Base-by-base conservation (phyloP, 2,329 filamentous ascomycete genomes). In the Westerdykella ornata region DNA sequence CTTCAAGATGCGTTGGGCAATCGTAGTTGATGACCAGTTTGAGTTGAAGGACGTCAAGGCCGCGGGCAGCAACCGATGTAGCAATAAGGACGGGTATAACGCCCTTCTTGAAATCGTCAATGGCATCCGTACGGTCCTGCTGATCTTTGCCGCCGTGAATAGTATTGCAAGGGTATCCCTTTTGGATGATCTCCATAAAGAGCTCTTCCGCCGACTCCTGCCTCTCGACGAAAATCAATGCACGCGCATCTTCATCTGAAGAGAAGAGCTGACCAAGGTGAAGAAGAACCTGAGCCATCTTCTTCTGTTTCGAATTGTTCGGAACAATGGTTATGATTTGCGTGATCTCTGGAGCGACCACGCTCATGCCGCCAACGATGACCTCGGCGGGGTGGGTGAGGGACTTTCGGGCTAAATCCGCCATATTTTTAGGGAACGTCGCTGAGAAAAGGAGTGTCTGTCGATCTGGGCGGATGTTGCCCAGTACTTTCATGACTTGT, bases 1-100 rank as follows among this genome's bases (percentile, higher is more conserved):
- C 92, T 68, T 98, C 92, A 47, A 95, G 68, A 68, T 97, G 89
- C 57, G 94, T 94, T 1, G 89, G 90, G 1, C 84, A 86, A 60
- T 96, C 89, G 62, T 88, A 96, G 68, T 97, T 97, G 68, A 98
- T 82, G 7, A 98, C 92, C 22, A 97, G 76, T 66, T 94, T 96
- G 26, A 98, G 75, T 63, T 94, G 88, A 68, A 96, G 95, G 34
- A 98, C 90, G 63, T 98, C 92, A 31, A 98, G 73, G 46, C 92
- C 92, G 65, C 92, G 85, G 38, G 92, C 92, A 30, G 92, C 92
- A 44, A 98, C 88, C 9, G 90, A 96, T 0, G 92, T 98, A 9
- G 92, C 92, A 58, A 97, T 84, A 60, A 98, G 74, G 42, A 98
- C 84, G 0, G 89, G 89, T 36, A 94, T 80, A 33, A 90, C 79